These are phyloP conservation scores for Xylaria sp. DNA, from an alignment of 2,329 filamentous ascomycete species.

Conservation along the genomic window DNA sequence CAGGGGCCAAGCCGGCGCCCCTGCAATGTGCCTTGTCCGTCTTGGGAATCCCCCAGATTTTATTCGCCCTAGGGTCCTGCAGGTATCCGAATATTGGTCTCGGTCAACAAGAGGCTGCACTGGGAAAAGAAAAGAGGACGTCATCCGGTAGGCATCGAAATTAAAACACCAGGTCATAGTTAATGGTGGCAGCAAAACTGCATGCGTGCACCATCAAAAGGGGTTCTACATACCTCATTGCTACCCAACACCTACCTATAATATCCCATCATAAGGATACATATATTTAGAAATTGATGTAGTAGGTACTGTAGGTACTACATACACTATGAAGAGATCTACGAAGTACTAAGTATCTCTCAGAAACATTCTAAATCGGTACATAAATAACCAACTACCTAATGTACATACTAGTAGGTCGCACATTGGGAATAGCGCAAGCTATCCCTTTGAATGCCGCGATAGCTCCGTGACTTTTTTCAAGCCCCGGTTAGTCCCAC, in stretches of 20 bases:
- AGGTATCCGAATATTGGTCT: slow-evolving; percentile 13
- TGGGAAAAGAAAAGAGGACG: slow-evolving; percentile 3
- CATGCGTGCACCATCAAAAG: not conserved
- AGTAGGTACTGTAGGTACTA: not conserved
- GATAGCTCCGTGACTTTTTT: no score
- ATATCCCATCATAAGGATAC: no score
- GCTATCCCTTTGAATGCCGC: no score
- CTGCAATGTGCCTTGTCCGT: slow-evolving; percentile 20
- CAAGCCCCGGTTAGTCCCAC: no score
- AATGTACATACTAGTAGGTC: no score
- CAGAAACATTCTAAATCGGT: no score
- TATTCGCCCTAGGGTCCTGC: slow-evolving; percentile 23
- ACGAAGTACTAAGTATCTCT: no score
- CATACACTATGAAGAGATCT: no score
- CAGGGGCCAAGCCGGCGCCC: not conserved
- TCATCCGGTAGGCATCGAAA: not conserved
- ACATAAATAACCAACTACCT: no score
- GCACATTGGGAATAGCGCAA: no score
- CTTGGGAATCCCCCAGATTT: slow-evolving; percentile 24
- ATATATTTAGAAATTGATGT: no score
- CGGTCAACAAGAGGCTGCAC: slow-evolving; percentile 13
- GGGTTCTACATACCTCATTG: not conserved
- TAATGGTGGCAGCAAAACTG: not conserved
- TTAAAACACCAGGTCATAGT: not conserved
- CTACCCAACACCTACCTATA: no score